These are phyloP conservation scores for Citrus hindsii DNA, from an alignment of 345 rosid species.

Conservation along the genomic window DNA sequence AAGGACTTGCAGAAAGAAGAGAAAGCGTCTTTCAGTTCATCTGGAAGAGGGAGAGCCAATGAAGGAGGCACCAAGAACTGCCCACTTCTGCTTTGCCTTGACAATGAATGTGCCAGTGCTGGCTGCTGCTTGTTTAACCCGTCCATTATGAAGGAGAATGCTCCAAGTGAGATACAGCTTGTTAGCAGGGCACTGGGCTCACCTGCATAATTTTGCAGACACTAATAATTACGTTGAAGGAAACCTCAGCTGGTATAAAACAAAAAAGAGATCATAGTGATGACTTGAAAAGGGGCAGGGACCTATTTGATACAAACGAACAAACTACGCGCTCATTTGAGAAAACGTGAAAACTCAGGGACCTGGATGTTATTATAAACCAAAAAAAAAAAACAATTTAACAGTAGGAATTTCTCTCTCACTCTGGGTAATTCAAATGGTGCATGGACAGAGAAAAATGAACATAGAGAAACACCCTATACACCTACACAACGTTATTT, in stretches of 20 bases:
- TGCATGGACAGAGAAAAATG: background rate
- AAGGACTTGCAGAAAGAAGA: constrained; percentile 64
- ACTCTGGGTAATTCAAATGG: background rate
- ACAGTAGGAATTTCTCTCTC: background rate
- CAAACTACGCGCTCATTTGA: background rate
- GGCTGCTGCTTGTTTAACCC: constrained; percentile 78
- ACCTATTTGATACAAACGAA: background rate
- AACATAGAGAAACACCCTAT: background rate
- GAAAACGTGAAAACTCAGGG: background rate
- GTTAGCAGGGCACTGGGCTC: constrained; percentile 69
- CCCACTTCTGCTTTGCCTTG: constrained; percentile 25
- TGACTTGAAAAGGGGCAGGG: background rate
- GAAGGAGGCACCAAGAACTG: constrained; percentile 21
- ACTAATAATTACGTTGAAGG: background rate
- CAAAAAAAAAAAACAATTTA: background rate
- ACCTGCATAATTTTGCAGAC: constrained; percentile 36
- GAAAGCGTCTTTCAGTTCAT: constrained; percentile 64
- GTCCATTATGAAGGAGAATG: constrained; percentile 73
- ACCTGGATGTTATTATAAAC: no score
- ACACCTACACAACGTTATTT: background rate
- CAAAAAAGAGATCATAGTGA: background rate
- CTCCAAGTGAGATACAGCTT: constrained; percentile 83
- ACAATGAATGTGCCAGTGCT: constrained; percentile 64
- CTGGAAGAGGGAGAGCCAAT: constrained; percentile 58
- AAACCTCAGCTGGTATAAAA: background rate